Evolutionary conservation across 73 alveolate genomes (phyloP).

Genomic region (Blepharisma stoltei): DNA sequence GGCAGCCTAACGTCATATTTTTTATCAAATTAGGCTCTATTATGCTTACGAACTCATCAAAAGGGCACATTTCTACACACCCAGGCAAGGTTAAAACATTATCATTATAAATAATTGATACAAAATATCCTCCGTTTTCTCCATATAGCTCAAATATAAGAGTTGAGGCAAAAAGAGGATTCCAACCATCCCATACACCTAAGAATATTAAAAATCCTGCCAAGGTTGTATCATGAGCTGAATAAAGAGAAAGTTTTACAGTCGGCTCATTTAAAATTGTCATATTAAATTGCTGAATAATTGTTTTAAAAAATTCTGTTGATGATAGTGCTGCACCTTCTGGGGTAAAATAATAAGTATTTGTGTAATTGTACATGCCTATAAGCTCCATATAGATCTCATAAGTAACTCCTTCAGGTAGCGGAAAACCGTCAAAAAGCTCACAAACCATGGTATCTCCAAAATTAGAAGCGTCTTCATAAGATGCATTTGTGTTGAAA

Average conservation of each 20-base stretch:
- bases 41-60: too few species aligned
- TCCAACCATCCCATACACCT: not conserved
- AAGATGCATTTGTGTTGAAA: not conserved
- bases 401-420: not conserved
- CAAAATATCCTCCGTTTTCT: not conserved
- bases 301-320: not conserved
- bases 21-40: too few species aligned
- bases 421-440: not conserved
- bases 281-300: not conserved
- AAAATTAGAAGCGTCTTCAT: slow-evolving; percentile 1
- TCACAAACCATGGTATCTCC: not conserved
- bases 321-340: not conserved
- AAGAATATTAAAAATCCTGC: not conserved
- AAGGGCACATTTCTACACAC: too few species aligned
- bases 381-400: not conserved
- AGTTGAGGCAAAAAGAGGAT: not conserved
- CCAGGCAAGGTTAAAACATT: not conserved
- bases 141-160: not conserved
- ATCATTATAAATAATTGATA: not conserved
- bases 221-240: not conserved
- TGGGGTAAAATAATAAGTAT: not conserved
- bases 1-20: too few species aligned
- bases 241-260: not conserved
- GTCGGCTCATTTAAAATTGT: not conserved
- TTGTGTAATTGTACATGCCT: not conserved